These are phyloP conservation scores for Camelina sativa DNA, from an alignment of 345 rosid species.

Conservation along the genomic window DNA sequence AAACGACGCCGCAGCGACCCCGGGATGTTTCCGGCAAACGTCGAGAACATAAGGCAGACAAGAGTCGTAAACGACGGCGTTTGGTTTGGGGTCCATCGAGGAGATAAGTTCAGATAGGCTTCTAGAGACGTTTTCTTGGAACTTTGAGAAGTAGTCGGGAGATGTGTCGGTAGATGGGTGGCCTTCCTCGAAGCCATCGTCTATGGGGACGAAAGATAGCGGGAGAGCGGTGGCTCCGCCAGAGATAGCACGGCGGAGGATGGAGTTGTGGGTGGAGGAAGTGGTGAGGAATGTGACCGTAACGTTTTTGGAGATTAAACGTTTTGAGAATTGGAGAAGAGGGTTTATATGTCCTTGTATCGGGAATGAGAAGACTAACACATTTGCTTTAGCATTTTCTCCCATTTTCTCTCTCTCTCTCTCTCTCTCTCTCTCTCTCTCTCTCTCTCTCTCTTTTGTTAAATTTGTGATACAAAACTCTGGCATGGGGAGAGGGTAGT, in stretches of 20 bases:
- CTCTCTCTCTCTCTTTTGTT: background rate
- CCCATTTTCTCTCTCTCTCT: conserved; percentile 29
- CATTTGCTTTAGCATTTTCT: conserved; percentile 38
- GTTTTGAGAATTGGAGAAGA: conserved; percentile 61
- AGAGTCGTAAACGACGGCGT: conserved; percentile 53
- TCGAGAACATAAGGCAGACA: conserved; percentile 47
- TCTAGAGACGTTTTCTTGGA: conserved; percentile 36
- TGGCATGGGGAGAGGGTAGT: background rate
- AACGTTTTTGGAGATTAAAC: conserved; percentile 54
- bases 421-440: background rate
- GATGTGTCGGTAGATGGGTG: conserved; percentile 19
- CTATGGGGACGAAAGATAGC: conserved; percentile 39
- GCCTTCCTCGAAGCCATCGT: conserved; percentile 43
- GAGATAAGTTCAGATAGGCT: conserved; percentile 45
- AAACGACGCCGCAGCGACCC: conserved; percentile 48
- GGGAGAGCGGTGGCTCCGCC: conserved; percentile 44
- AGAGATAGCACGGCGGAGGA: conserved; percentile 38
- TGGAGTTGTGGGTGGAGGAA: conserved; percentile 40
- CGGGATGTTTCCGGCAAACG: conserved; percentile 38
- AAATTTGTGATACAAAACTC: too few species aligned
- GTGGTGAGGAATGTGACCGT: conserved; percentile 54
- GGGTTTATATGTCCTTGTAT: conserved; percentile 65
- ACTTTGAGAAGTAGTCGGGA: conserved; percentile 24
- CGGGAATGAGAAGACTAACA: conserved; percentile 48
- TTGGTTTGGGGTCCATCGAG: conserved; percentile 43